These are phyloP conservation scores for Penicillium sumatraense DNA, from an alignment of 2,329 filamentous ascomycete species.

Conservation along the genomic window DNA sequence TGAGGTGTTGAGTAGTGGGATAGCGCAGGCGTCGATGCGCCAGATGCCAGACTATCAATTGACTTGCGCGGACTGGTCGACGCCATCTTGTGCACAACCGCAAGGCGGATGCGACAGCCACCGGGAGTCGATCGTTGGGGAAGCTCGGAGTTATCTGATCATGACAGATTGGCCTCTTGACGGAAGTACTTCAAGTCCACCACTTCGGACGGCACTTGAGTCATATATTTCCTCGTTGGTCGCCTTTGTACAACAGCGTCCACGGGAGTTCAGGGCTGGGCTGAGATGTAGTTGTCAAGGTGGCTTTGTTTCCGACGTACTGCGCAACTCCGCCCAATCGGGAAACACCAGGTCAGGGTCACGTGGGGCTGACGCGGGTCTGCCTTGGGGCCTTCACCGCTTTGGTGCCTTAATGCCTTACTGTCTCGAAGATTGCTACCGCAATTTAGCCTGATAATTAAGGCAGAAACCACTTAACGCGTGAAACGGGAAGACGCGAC, in stretches of 20 bases:
- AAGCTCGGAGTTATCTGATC: conserved; percentile 38
- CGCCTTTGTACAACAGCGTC: conserved; percentile 1
- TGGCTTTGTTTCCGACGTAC: conserved; percentile 27
- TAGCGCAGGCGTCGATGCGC: conserved; percentile 56
- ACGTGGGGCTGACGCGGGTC: conserved; percentile 7
- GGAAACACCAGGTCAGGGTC: conserved; percentile 24
- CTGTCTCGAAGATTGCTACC: too few relatives aligned
- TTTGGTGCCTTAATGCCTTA: background rate
- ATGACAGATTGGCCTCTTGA: conserved; percentile 36
- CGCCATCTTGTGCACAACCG: conserved; percentile 59
- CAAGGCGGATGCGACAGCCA: conserved; percentile 39
- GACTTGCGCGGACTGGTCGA: conserved; percentile 67
- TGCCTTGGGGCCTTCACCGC: conserved; percentile 8
- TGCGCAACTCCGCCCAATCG: conserved; percentile 33
- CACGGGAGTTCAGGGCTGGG: conserved; percentile 2
- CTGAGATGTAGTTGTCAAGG: conserved; percentile 24
- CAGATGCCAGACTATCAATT: conserved; percentile 65
- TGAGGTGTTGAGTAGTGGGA: conserved; percentile 53
- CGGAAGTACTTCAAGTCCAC: conserved; percentile 12
- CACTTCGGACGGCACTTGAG: background rate
- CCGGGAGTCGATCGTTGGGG: conserved; percentile 32
- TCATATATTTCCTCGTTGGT: background rate
- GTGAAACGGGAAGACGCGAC: conserved; percentile 37
- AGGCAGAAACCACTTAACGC: conserved; percentile 46
- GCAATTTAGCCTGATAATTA: conserved; percentile 13